Conservation (phyloP, 208 protist species). For the Leishmania turanica region DNA sequence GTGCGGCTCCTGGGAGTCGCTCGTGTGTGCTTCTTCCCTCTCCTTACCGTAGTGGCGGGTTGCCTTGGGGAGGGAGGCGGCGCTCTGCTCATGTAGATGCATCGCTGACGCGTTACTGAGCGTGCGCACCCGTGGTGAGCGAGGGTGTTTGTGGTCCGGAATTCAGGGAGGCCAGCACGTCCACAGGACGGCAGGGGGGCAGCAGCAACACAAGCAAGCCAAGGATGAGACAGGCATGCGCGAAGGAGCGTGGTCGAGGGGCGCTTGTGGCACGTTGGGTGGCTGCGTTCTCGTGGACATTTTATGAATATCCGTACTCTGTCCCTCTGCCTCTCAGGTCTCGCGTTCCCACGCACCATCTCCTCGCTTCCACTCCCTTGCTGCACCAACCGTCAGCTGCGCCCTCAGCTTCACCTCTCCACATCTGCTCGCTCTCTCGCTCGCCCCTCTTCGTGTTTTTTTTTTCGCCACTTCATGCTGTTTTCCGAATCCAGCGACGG, state of each 20-base stretch:
- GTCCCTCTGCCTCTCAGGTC: neutral
- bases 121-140: no score
- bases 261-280: neutral
- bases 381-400: neutral
- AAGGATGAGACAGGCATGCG: neutral
- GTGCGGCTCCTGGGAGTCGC: neutral
- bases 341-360: neutral
- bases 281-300: no score
- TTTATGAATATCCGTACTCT: neutral
- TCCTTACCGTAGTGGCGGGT: neutral
- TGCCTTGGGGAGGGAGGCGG: neutral
- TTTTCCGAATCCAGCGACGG: no score
- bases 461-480: no score
- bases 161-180: no score
- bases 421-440: no score
- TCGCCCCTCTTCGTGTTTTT: no score
- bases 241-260: neutral
- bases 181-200: neutral
- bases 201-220: no score
- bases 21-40: neutral
- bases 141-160: no score
- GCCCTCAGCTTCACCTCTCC: no score
- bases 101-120: neutral
- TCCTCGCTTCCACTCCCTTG: neutral
- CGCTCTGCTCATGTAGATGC: neutral